A percentile compares a stretch with the other conserved stretches of the same genome.
phyloP scores from a whole-genome alignment of 2,329 filamentous ascomycete genomes.

The Hymenoscyphus linearis region DNA sequence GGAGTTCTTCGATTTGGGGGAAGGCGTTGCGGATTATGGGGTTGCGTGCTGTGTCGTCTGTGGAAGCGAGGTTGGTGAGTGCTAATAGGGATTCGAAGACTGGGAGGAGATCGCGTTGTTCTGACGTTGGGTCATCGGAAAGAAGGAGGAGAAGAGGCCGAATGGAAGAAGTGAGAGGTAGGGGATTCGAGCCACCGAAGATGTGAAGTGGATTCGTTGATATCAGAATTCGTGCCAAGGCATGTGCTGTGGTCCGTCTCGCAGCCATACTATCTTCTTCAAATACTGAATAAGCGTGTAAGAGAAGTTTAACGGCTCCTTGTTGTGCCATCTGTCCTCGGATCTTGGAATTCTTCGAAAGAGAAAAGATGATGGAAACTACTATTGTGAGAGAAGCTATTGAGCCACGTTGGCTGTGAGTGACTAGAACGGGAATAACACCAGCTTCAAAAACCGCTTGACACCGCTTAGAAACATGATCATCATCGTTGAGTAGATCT shows the following conservation, averaged over 20 bases:
- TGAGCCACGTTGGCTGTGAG: conserved; percentile 68
- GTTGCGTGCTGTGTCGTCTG: conserved; percentile 57
- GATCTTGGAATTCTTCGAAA: conserved; percentile 68
- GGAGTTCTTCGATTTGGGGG: conserved; percentile 72
- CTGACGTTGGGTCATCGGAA: conserved; percentile 53
- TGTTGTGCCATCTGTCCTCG: conserved; percentile 83
- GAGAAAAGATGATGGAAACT: conserved; percentile 68
- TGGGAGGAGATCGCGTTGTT: conserved; percentile 73
- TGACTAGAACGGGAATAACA: conserved; percentile 70
- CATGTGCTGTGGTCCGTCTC: conserved; percentile 65
- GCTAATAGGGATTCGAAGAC: conserved; percentile 88
- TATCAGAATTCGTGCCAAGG: conserved; percentile 79
- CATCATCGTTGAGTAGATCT: conserved; percentile 69
- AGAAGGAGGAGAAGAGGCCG: conserved; percentile 75
- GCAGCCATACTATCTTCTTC: conserved; percentile 44
- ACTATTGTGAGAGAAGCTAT: conserved; percentile 66
- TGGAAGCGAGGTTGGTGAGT: conserved; percentile 86
- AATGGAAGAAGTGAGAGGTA: conserved; percentile 73
- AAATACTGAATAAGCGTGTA: conserved; percentile 63
- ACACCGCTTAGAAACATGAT: conserved; percentile 71
- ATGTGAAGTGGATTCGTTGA: conserved; percentile 79
- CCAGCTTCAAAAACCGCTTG: conserved; percentile 73
- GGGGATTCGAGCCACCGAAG: conserved; percentile 72
- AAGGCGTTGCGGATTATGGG: conserved; percentile 71
- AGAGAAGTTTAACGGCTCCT: conserved; percentile 81